Conservation (phyloP, 2,329 filamentous ascomycete genomes). For the Peltaster fructicola region DNA sequence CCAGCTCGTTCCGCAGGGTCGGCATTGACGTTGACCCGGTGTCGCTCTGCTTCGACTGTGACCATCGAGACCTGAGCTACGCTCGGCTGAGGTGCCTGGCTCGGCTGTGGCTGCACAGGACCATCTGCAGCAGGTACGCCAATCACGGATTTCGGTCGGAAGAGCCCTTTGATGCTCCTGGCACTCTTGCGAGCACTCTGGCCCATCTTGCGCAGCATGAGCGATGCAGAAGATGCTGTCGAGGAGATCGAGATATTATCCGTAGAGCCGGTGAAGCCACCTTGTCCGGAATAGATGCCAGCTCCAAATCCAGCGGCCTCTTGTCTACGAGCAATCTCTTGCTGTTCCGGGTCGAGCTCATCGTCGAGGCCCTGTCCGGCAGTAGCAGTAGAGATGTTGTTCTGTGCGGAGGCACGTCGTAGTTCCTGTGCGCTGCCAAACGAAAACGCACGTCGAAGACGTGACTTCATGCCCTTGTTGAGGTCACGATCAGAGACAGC, state of each 20-base stretch:
- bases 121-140: constrained; percentile 58
- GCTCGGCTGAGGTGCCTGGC: constrained; percentile 31
- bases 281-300: constrained; percentile 79
- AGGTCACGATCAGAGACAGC: constrained; percentile 71
- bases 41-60: constrained; percentile 82
- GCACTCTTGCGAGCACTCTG: constrained; percentile 93
- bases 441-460: constrained; percentile 79
- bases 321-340: constrained; percentile 77
- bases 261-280: constrained; percentile 74
- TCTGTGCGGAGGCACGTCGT: constrained; percentile 52
- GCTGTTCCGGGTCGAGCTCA: constrained; percentile 60
- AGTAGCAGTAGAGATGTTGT: constrained; percentile 24
- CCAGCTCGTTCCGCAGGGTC: constrained; percentile 49
- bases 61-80: constrained; percentile 86
- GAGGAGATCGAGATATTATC: constrained; percentile 89
- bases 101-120: constrained; percentile 33
- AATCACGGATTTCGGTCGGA: constrained; percentile 81
- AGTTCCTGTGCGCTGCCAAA: constrained; percentile 93
- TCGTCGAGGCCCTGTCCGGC: constrained; percentile 13
- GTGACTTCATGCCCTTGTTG: constrained; percentile 67
- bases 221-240: constrained; percentile 72
- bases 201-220: constrained; percentile 97
- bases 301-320: constrained; percentile 83
- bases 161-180: constrained; percentile 79
- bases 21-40: constrained; percentile 60